Conservation (phyloP, 1,139 yeast species). For the Scheffersomyces illinoinensis region DNA sequence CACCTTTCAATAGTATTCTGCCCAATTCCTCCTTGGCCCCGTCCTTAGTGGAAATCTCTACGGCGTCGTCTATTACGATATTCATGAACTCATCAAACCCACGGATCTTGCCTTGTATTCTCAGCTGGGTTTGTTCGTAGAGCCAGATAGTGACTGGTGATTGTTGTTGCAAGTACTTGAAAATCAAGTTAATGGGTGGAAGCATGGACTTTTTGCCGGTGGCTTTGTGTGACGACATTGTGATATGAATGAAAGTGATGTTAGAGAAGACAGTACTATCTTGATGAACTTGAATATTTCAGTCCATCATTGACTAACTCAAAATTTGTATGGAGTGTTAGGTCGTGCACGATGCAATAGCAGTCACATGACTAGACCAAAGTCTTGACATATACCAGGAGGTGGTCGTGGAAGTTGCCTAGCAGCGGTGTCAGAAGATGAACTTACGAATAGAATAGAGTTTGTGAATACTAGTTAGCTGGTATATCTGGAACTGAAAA, state of each 20-base stretch:
- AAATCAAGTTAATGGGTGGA: conserved; percentile 90
- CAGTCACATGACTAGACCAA: neutral
- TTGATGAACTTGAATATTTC: neutral
- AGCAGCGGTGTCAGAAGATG: neutral
- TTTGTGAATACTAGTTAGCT: neutral
- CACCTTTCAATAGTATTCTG: conserved; percentile 83
- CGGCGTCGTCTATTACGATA: conserved; percentile 87
- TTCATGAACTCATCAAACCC: conserved; percentile 99
- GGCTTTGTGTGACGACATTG: conserved; percentile 3
- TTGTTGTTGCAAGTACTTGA: conserved; percentile 83
- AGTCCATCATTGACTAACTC: neutral
- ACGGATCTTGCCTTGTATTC: conserved; percentile 80
- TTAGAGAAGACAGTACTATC: neutral
- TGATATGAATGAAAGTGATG: neutral
- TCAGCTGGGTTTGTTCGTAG: conserved; percentile 74
- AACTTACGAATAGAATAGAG: neutral
- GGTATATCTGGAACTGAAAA: no score
- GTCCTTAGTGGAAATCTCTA: conserved; percentile 54
- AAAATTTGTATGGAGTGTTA: neutral
- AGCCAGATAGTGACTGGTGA: conserved; percentile 82
- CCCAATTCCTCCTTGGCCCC: conserved; percentile 45
- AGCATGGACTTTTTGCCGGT: conserved; percentile 47
- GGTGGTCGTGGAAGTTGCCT: neutral
- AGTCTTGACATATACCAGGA: neutral
- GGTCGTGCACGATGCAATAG: neutral